phyloP scores from a whole-genome alignment of 495 filamentous ascomycete species.

The Hapsidospora chrysogenum region DNA sequence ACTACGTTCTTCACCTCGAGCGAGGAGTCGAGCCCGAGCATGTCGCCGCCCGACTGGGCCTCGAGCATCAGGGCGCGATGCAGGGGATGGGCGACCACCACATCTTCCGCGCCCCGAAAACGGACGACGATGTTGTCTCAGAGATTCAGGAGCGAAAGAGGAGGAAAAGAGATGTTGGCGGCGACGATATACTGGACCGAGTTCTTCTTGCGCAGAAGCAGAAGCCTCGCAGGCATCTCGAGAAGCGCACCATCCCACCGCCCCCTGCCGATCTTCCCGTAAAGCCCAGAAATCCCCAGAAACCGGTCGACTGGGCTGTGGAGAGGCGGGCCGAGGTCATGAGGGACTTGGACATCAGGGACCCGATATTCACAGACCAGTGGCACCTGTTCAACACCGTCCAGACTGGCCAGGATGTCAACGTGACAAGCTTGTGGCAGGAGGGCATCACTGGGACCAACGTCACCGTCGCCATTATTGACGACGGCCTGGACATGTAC shows the following conservation, averaged over 20 bases:
- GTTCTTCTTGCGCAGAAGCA: conserved; percentile 77
- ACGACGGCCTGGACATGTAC: conserved; percentile 95
- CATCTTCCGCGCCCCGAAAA: conserved; percentile 57
- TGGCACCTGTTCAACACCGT: conserved; percentile 88
- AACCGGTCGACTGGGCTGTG: conserved; percentile 29
- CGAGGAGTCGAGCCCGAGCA: conserved; percentile 44
- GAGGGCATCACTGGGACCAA: conserved; percentile 87
- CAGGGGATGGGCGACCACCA: conserved; percentile 72
- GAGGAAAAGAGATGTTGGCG: conserved; percentile 37
- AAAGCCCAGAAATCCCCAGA: conserved; percentile 7
- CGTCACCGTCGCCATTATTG: conserved; percentile 79
- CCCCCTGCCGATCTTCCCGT: conserved; percentile 6
- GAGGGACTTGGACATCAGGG: conserved; percentile 49
- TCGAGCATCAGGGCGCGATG: conserved; percentile 68
- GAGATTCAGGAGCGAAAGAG: conserved; percentile 40
- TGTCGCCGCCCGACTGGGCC: conserved; percentile 56
- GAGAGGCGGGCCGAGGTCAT: conserved; percentile 44
- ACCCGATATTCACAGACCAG: conserved; percentile 84
- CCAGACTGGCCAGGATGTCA: conserved; percentile 77
- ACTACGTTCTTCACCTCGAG: conserved; percentile 76
- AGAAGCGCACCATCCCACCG: conserved; percentile 54
- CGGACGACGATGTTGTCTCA: conserved; percentile 44
- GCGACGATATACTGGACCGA: conserved; percentile 46
- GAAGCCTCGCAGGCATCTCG: conserved; percentile 40
- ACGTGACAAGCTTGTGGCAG: conserved; percentile 83